phyloP scores from a whole-genome alignment of 768 basidiomycete species.

The Termitomyces bulborhizus region DNA sequence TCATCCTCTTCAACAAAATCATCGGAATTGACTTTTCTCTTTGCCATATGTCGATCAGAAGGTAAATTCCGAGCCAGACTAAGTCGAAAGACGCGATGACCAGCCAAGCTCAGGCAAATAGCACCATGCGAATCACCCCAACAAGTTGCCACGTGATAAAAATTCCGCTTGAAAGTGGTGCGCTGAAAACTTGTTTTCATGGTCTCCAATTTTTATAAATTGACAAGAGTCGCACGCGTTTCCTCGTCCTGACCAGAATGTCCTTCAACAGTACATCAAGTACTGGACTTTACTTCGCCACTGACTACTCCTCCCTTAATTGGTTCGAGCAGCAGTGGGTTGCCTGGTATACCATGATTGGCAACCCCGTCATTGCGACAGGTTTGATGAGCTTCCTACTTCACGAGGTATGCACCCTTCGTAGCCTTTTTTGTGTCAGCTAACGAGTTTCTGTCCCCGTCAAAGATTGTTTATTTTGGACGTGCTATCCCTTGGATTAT shows the following conservation, averaged over 20 bases:
- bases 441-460: not conserved
- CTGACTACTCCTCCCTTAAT: conserved; percentile 54
- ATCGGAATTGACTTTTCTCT: conserved; percentile 18
- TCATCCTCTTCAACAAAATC: conserved; percentile 9
- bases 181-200: not conserved
- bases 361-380: conserved; percentile 88
- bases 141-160: conserved; percentile 9
- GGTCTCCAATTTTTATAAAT: conserved; percentile 5
- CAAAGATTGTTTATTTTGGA: conserved; percentile 92
- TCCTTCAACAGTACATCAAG: conserved; percentile 33
- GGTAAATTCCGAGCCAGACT: not conserved
- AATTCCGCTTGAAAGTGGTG: conserved; percentile 12
- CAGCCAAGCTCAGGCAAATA: no score
- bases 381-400: conserved; percentile 88
- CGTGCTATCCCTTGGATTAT: conserved; percentile 94
- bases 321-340: conserved; percentile 81
- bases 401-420: conserved; percentile 70
- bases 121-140: not conserved
- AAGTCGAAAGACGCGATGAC: not conserved
- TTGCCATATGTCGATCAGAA: conserved; percentile 18
- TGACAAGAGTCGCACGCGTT: conserved; percentile 2
- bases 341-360: conserved; percentile 80
- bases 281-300: conserved; percentile 46
- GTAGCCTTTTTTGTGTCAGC: not conserved
- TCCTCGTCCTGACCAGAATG: conserved; percentile 32